Percentiles rank a stretch among this genome's conserved stretches.
phyloP scores from a whole-genome alignment of 495 filamentous ascomycete genomes.

The Penicillium coffeae region DNA sequence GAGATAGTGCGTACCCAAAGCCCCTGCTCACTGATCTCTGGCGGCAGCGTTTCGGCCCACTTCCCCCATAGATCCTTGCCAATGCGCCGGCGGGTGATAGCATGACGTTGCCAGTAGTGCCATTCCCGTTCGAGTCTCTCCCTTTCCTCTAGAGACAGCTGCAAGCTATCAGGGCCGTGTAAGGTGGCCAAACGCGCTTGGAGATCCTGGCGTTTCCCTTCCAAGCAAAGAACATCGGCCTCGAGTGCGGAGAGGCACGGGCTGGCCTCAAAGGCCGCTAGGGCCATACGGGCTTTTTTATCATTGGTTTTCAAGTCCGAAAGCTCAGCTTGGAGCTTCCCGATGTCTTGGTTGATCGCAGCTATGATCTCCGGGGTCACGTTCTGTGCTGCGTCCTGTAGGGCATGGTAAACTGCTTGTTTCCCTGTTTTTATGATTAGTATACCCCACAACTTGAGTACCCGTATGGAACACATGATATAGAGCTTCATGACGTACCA shows the following conservation, averaged over 20 bases:
- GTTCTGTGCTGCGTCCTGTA: constrained; percentile 49
- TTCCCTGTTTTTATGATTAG: constrained; percentile 43
- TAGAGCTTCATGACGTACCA: constrained; percentile 31
- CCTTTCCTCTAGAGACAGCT: constrained; percentile 45
- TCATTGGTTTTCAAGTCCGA: constrained; percentile 44
- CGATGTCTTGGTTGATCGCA: constrained; percentile 47
- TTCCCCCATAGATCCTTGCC: constrained; percentile 50
- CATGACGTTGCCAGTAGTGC: constrained; percentile 49
- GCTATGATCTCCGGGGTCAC: constrained; percentile 42
- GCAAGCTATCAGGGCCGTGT: constrained; percentile 23
- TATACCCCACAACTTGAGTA: not conserved
- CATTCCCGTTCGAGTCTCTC: constrained; percentile 46
- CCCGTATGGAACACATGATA: not conserved
- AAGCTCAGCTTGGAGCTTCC: constrained; percentile 47
- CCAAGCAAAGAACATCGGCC: constrained; percentile 40
- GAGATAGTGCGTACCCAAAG: constrained; percentile 46
- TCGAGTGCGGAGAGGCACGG: constrained; percentile 52
- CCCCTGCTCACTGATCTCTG: constrained; percentile 42
- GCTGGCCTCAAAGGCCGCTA: constrained; percentile 45
- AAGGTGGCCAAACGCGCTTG: constrained; percentile 35
- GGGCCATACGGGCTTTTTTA: constrained; percentile 47
- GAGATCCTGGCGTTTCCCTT: constrained; percentile 42
- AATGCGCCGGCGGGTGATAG: constrained; percentile 44
- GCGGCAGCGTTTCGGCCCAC: constrained; percentile 45
- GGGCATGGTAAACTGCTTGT: constrained; percentile 59